Evolutionary conservation across 495 filamentous ascomycete species (phyloP).

Genomic region (Penicillium bialowiezense): DNA sequence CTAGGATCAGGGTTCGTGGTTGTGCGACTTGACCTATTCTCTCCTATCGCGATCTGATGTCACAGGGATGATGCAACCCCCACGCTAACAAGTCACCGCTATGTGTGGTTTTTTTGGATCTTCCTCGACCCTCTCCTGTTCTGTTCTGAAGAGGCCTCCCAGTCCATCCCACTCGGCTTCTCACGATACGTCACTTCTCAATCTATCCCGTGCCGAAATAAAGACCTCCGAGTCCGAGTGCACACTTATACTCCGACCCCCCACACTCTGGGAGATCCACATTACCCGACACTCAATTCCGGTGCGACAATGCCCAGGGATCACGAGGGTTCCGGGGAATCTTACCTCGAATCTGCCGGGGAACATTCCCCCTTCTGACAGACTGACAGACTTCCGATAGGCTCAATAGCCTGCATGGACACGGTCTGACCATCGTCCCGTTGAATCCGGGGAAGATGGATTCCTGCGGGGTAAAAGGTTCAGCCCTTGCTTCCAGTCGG

Average conservation of each 20-base stretch:
- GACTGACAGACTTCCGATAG: conserved; percentile 6
- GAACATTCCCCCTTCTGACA: background rate
- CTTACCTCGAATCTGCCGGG: too few relatives aligned
- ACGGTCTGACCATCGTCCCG: background rate
- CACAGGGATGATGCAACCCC: too few relatives aligned
- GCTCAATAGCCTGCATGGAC: background rate
- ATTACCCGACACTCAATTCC: conserved; percentile 1
- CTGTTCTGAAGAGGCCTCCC: too few relatives aligned
- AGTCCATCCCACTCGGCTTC: too few relatives aligned
- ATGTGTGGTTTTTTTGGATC: too few relatives aligned
- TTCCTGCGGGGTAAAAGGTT: conserved; percentile 4
- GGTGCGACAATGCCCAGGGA: background rate
- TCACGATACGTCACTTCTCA: background rate
- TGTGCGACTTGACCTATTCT: too few relatives aligned
- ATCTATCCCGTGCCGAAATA: conserved; percentile 4
- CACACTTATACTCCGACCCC: background rate
- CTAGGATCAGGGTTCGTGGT: too few relatives aligned
- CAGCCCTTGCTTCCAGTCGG: background rate
- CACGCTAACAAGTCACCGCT: too few relatives aligned
- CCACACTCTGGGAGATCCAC: conserved; percentile 1
- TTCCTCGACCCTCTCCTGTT: too few relatives aligned
- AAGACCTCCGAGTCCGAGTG: background rate
- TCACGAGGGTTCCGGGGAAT: background rate
- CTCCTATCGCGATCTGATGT: too few relatives aligned
- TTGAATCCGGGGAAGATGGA: conserved; percentile 2